A percentile compares a stretch with the other conserved stretches of the same genome.
Evolutionary conservation across 1,139 yeast species (phyloP).

Genomic region (Suhomyces bribrorum): DNA sequence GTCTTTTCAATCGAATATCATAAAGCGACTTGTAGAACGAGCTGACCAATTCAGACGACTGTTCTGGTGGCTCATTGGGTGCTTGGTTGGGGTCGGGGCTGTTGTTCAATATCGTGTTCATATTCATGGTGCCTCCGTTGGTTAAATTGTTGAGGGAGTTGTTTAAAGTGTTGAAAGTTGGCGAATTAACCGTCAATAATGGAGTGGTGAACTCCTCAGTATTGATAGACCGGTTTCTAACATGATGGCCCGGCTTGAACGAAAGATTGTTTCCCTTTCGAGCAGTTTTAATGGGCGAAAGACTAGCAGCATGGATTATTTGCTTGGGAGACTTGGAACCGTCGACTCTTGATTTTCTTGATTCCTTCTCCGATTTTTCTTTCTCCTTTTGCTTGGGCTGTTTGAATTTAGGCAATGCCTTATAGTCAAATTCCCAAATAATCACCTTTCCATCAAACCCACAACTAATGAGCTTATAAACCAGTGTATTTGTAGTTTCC

Average conservation of each 20-base stretch:
- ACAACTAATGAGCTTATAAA: slow-evolving; percentile 62
- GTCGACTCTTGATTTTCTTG: slow-evolving; percentile 8
- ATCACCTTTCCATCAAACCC: slow-evolving; percentile 71
- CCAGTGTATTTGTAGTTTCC: slow-evolving; percentile 18
- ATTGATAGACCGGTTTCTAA: slow-evolving; percentile 16
- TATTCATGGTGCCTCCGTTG: slow-evolving; percentile 16
- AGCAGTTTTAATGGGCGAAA: slow-evolving; percentile 12
- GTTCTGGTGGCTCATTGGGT: slow-evolving; percentile 5
- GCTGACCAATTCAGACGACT: slow-evolving; percentile 23
- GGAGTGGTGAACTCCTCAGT: slow-evolving; percentile 15
- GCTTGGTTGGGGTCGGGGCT: not conserved
- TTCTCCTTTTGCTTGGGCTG: slow-evolving; percentile 6
- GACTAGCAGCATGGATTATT: slow-evolving; percentile 11
- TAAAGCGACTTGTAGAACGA: slow-evolving; percentile 38
- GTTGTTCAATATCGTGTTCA: slow-evolving; percentile 12
- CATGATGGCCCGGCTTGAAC: slow-evolving; percentile 12
- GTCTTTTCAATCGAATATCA: slow-evolving; percentile 37
- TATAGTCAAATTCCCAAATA: slow-evolving; percentile 74
- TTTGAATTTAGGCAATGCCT: slow-evolving; percentile 54
- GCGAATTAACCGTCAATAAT: slow-evolving; percentile 11
- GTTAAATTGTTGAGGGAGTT: slow-evolving; percentile 13
- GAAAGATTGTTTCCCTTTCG: slow-evolving; percentile 4
- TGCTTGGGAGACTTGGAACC: slow-evolving; percentile 11
- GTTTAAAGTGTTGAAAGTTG: slow-evolving; percentile 13
- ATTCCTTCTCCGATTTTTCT: slow-evolving; percentile 5